Evolutionary conservation across 768 basidiomycete genomes (phyloP), one percentile per base, ranked within the genome.

Genomic region (Collybiopsis luxurians): DNA sequence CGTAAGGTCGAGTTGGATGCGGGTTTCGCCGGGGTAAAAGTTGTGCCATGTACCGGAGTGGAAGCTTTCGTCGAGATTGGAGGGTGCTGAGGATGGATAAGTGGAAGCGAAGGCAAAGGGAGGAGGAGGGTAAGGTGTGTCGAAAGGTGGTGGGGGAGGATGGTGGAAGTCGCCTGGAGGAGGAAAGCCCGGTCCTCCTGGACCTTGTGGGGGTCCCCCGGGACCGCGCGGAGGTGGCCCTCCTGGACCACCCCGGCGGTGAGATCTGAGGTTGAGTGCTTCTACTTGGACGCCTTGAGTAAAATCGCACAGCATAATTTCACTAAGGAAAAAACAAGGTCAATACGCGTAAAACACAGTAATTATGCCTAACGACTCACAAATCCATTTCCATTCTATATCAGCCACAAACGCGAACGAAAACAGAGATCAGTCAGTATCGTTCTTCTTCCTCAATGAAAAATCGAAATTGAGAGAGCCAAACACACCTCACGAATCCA

Each of bases 291-390:
- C 65, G 1, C 76, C 77, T 2, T 64, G 59, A 0, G 67, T 71
- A 58, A 82, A 80, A 59, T 80, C 70, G 59, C 79, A 81, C 4
- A 79, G 65, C 72, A 79, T 78, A 9, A 79, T 65, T 61, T 82
- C 80, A 56, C 78, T 80, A 53, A 21, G n/a, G n/a, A n/a, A n/a
- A n/a, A 17, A 19, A 11, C 11, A 11, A 39, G 6, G 21, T 44
- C 6, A 23, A 9, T 51, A 28, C 26, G 48, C 19, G n/a, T 30
- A 40, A 43, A 17, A 10, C 0, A 12, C 15, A n/a, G 6, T n/a
- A 10, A 27, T 42, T 55, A 3, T 3, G 23, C 12, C 23, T 44
- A 9, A 40, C n/a, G 2, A 67, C 77, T 62, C 59, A 79, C 78
- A 82, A 79, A 59, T 77, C 72, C 71, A 75, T 73, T 69, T 79